Conservation (phyloP, 2,329 filamentous ascomycete genomes). For the Karstenula rhodostoma region DNA sequence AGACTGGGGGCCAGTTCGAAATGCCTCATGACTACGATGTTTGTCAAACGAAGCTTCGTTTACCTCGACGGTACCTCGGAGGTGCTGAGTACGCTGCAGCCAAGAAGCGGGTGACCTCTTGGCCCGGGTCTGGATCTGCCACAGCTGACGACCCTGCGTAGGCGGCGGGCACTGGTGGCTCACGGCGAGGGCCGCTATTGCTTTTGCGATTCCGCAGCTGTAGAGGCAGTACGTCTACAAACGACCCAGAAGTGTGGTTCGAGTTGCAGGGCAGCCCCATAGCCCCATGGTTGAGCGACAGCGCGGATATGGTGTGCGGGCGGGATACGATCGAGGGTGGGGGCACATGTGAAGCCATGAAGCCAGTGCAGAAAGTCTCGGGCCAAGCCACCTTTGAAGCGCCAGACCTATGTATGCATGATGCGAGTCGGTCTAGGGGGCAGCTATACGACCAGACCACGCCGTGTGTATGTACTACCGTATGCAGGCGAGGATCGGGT, state of each 20-base stretch:
- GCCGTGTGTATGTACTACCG: neutral
- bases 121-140: slow-evolving; percentile 46
- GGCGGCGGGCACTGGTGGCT: neutral
- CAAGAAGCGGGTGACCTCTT: slow-evolving; percentile 38
- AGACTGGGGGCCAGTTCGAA: slow-evolving; percentile 5
- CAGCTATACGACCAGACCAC: neutral
- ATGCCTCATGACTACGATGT: neutral
- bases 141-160: slow-evolving; percentile 33
- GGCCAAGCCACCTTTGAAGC: slow-evolving; percentile 1
- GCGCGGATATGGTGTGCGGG: neutral
- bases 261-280: slow-evolving; percentile 3
- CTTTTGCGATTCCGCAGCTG: neutral
- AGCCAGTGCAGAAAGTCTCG: slow-evolving; percentile 2
- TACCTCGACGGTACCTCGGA: slow-evolving; percentile 10
- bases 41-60: slow-evolving; percentile 1
- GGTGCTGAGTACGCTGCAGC: slow-evolving; percentile 27
- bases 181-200: neutral
- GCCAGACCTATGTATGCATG: neutral
- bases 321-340: slow-evolving; percentile 4
- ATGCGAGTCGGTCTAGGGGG: neutral
- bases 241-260: neutral
- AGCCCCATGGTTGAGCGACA: neutral
- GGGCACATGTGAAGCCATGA: slow-evolving; percentile 12
- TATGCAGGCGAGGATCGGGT: slow-evolving; percentile 5
- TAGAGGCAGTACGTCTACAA: neutral